phyloP scores from a whole-genome alignment of 805 yeast species.

The Yueomyces sp. region DNA sequence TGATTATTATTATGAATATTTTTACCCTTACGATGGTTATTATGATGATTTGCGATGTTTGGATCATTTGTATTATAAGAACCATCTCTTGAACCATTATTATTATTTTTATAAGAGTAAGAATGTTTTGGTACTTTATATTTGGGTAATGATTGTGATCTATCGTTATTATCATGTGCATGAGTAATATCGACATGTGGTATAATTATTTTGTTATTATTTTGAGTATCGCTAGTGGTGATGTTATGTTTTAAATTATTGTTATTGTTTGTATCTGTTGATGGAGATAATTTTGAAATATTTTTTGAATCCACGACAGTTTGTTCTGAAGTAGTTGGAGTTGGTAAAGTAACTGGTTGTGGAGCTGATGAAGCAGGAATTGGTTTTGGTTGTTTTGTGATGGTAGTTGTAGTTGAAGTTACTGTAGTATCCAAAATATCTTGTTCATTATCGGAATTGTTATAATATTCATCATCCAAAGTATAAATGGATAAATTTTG shows the following conservation, averaged over 20 bases:
- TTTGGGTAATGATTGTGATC: constrained; percentile 21
- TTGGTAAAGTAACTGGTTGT: constrained; percentile 2
- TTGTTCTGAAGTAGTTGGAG: constrained; percentile 9
- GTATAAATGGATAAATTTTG: constrained; percentile 54
- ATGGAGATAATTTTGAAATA: not conserved
- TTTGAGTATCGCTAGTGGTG: not conserved
- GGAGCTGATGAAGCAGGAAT: constrained; percentile 19
- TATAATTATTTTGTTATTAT: not conserved
- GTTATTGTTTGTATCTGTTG: not conserved
- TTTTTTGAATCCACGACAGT: not conserved
- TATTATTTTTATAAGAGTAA: constrained; percentile 8
- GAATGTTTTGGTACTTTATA: constrained; percentile 18
- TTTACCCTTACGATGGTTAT: constrained; percentile 11
- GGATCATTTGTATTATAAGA: constrained; percentile 5
- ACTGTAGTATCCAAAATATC: not conserved
- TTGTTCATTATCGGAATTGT: constrained; percentile 5
- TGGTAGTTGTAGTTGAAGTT: not conserved
- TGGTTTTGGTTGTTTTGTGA: constrained; percentile 6
- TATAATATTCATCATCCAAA: constrained; percentile 60
- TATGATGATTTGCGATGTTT: constrained; percentile 7
- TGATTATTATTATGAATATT: constrained; percentile 31
- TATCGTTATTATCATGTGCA: constrained; percentile 2
- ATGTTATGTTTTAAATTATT: not conserved
- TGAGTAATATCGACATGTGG: not conserved
- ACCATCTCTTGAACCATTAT: not conserved